Evolutionary conservation across 345 rosid genomes (phyloP), one percentile per base, ranked within the genome.

Genomic region (Hibiscus tridactylites): DNA sequence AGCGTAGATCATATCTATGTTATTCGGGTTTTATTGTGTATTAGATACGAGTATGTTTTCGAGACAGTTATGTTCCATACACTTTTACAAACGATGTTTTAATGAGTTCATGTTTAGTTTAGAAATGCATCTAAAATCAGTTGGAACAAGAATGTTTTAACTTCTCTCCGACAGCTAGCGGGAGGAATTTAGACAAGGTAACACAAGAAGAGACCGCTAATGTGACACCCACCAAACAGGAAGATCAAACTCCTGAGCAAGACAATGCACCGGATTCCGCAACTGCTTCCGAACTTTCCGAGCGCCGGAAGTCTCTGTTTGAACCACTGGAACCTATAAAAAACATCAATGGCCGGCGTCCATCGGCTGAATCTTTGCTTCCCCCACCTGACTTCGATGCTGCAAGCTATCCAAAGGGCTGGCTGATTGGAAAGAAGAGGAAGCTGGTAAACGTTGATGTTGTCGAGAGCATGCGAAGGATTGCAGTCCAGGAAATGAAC

Each of bases 381-480:
- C 97, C 98, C 15, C 97, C 98, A 1, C 98, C 97, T 0, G 98
- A 93, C 83, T 91, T 93, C 4, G 98, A 93, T 71, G 60, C 88
- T 49, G 83, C 97, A 0, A 79, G 71, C 83, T 93, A 93, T 79
- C 96, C 98, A 0, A 90, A 89, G 71, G 98, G 97, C 4, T 93
- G 98, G 97, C 79, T 93, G 74, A 82, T 93, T 0, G 98, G 98
- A 60, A 93, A 93, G 85, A 93, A 86, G 89, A 84, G 98, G 65
- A 93, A 93, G 81, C 83, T 93, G 33, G 98, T 91, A 24, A 91
- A 91, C 76, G 92, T 93, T 39, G 98, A 93, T 73, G 97, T 93
- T 0, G 98, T 93, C 17, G 98, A 93, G 83, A 90, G 96, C 78
- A 93, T 93, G 98, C 81, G 98, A 46, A 90, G 96, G 82, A 91